Conservation (phyloP, 768 basidiomycete species). For the Russula emetica region DNA sequence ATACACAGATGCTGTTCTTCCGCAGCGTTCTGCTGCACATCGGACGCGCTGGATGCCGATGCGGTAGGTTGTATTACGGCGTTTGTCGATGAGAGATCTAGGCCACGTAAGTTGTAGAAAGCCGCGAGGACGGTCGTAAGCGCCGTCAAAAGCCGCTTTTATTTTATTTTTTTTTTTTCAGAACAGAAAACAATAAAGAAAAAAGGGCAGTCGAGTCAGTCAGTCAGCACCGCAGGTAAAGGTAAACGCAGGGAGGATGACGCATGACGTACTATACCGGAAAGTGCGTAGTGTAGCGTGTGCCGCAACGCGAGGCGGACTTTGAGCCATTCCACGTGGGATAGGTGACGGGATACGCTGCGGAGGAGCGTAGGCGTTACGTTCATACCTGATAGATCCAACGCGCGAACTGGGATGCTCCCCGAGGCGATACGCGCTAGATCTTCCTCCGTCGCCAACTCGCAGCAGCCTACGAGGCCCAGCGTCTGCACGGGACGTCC, state of each 20-base stretch:
- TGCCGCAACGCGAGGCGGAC: constrained; percentile 59
- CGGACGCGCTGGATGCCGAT: constrained; percentile 33
- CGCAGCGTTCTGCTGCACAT: constrained; percentile 30
- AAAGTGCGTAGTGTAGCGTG: constrained; percentile 59
- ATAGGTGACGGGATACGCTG: constrained; percentile 50
- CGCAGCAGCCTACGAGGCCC: constrained; percentile 52
- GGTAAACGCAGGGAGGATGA: no score
- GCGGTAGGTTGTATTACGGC: constrained; percentile 35
- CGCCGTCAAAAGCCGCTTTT: constrained; percentile 54
- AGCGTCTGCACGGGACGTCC: constrained; percentile 56
- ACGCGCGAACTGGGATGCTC: constrained; percentile 44
- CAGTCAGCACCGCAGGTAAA: background rate
- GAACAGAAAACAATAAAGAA: background rate
- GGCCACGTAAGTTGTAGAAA: constrained; percentile 45
- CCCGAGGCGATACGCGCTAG: constrained; percentile 48
- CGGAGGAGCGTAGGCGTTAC: constrained; percentile 54
- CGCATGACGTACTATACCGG: constrained; percentile 54
- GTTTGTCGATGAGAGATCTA: constrained; percentile 59
- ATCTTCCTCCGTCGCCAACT: constrained; percentile 51
- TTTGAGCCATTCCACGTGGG: constrained; percentile 47
- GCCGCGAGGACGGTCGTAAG: constrained; percentile 54
- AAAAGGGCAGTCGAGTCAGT: background rate
- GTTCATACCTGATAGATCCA: constrained; percentile 59
- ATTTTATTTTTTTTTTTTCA: constrained; percentile 9
- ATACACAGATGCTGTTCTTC: constrained; percentile 51